These are phyloP conservation scores for Coemansia sp. DNA, from an alignment of 192 early-diverging fungal species.

Conservation along the genomic window DNA sequence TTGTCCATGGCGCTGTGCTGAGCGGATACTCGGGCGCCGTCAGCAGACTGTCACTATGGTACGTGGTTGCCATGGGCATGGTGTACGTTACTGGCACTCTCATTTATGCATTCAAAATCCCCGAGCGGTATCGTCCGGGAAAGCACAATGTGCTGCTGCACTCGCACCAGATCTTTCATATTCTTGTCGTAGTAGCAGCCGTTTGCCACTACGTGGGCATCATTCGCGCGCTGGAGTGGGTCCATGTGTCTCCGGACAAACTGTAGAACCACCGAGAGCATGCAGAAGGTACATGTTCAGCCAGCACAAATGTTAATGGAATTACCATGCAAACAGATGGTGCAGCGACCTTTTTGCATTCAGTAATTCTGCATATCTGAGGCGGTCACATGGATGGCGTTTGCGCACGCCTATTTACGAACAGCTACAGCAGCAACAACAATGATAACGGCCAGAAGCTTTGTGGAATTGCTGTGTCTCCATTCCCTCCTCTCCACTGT, in stretches of 20 bases:
- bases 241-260: constrained; percentile 7
- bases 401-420: background rate
- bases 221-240: constrained; percentile 53
- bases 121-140: constrained; percentile 83
- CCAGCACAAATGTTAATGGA: no score
- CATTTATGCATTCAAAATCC: constrained; percentile 79
- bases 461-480: no score
- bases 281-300: no score
- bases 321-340: no score
- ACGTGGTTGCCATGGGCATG: constrained; percentile 68
- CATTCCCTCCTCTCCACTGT: no score
- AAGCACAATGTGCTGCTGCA: constrained; percentile 74
- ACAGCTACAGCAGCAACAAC: background rate
- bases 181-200: constrained; percentile 78
- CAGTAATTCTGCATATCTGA: no score
- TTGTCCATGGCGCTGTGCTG: constrained; percentile 66
- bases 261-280: background rate
- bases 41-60: constrained; percentile 63
- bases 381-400: no score
- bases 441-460: no score
- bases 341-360: no score
- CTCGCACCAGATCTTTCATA: constrained; percentile 93
- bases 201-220: constrained; percentile 74
- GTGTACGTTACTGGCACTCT: constrained; percentile 82
- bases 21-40: constrained; percentile 63